Evolutionary conservation across 202 grass and related monocot genomes (phyloP), one percentile per base, ranked within the genome.

Genomic region (Dendrocalamus latiflorus): DNA sequence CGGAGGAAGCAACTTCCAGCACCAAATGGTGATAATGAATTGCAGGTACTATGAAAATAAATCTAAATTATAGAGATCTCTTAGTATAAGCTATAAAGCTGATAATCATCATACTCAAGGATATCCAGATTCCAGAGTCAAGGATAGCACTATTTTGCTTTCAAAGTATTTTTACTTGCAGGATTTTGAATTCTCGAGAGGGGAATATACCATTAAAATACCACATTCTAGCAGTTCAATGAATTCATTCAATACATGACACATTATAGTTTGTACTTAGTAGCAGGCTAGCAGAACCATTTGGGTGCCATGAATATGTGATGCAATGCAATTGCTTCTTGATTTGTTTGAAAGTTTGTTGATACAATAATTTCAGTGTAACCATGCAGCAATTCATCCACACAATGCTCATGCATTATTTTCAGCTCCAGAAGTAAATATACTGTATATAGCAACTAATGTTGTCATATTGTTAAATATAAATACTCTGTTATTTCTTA

Each of bases 1-100:
- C 88, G 91, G 25, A 90, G 91, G 67, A 99, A 96, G 86, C 89
- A 89, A 84, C 86, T 92, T 68, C 89, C 81, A 75, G 84, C 81
- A 59, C 86, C 75, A 36, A 89, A 91, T 89, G 89, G 87, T 37
- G 91, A 91, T 67, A 78, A 37, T 77, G 96, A 91, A 79, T 85
- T 83, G 38, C 89, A 93, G 93, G 96, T 98, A 87, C 39, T 62
- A 13, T 62, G 37, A 66, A 78, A 76, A 76, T 65, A 76, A 51
- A 56, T 65, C 80, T 74, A n/a, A n/a, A n/a, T n/a, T n/a, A 54
- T 87, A 22, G 12, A 55, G 18, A n/a, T 50, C 34, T 67, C 60
- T 48, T 68, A 59, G 13, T 84, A 66, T 45, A 61, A 49, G 13
- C n/a, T n/a, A n/a, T n/a, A n/a, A n/a, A n/a, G n/a, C 68, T 65